A percentile compares a stretch with the other conserved stretches of the same genome.
Evolutionary conservation across 768 basidiomycete species (phyloP).

Genomic region (Mycena maculata): DNA sequence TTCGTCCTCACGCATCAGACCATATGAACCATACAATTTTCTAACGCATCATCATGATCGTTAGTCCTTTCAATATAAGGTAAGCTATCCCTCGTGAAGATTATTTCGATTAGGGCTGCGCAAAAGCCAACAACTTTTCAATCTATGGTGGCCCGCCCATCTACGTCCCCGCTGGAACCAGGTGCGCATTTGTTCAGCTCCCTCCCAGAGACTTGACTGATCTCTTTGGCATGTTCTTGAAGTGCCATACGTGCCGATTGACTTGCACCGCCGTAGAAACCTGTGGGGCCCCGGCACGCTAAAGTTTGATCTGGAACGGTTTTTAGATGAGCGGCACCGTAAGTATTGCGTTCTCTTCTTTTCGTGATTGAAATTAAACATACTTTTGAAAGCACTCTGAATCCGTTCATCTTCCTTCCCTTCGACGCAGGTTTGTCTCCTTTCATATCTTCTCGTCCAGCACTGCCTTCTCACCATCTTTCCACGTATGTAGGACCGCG

Average conservation of each 20-base stretch:
- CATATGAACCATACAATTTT: too few relatives aligned
- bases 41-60: too few relatives aligned
- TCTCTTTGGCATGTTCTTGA: constrained; percentile 37
- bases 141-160: constrained; percentile 46
- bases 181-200: constrained; percentile 33
- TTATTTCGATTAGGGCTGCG: constrained; percentile 32
- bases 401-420: too few relatives aligned
- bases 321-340: constrained; percentile 47
- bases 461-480: too few relatives aligned
- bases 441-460: constrained; percentile 48
- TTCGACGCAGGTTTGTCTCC: too few relatives aligned
- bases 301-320: constrained; percentile 50
- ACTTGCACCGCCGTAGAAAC: constrained; percentile 16
- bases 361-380: not conserved
- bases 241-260: constrained; percentile 54
- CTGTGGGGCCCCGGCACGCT: constrained; percentile 33
- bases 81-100: constrained; percentile 5
- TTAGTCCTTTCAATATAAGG: constrained; percentile 52
- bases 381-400: not conserved
- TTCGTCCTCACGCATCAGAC: too few relatives aligned
- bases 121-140: constrained; percentile 40
- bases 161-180: constrained; percentile 53
- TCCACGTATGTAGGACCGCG: not conserved
- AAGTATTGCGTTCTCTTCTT: constrained; percentile 36
- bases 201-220: not conserved